phyloP scores from a whole-genome alignment of 768 basidiomycete species.

The Cyathus striatus region DNA sequence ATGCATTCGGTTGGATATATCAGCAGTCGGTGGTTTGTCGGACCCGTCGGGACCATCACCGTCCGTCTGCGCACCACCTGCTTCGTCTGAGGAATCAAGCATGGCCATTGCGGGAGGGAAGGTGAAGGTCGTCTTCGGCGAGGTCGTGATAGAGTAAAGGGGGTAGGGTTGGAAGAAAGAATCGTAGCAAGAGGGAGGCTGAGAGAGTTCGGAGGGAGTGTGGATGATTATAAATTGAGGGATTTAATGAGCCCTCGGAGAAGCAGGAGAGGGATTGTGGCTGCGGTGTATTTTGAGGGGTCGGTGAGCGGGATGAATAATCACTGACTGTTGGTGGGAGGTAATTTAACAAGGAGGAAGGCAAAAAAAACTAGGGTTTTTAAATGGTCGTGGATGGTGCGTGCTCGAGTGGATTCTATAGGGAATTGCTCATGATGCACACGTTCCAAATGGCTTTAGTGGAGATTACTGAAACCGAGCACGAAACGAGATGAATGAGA shows the following conservation, averaged over 20 bases:
- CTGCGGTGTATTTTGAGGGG: too few relatives aligned
- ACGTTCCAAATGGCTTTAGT: too few relatives aligned
- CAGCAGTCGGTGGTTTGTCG: conserved; percentile 48
- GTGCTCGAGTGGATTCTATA: conserved; percentile 28
- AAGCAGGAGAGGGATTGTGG: too few relatives aligned
- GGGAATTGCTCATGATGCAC: conserved; percentile 39
- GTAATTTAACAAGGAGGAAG: conserved; percentile 13
- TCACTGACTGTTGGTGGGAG: conserved; percentile 12
- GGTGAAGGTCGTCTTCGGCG: not conserved
- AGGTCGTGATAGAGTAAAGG: not conserved
- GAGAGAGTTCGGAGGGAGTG: conserved; percentile 5
- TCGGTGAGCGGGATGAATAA: too few relatives aligned
- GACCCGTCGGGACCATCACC: conserved; percentile 52
- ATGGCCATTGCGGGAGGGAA: conserved; percentile 27
- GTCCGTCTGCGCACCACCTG: conserved; percentile 38
- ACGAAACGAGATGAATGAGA: too few relatives aligned
- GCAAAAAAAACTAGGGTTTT: too few relatives aligned
- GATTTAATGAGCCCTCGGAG: too few relatives aligned
- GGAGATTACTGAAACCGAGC: too few relatives aligned
- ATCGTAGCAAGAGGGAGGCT: conserved; percentile 11
- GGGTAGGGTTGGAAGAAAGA: conserved; percentile 12
- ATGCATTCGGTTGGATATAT: conserved; percentile 6
- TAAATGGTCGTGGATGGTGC: conserved; percentile 18
- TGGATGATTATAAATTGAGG: not conserved
- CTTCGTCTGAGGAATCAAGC: conserved; percentile 42